Percentiles rank a stretch among this genome's conserved stretches.
Conservation (phyloP, 2,329 filamentous ascomycete genomes). For the Fonsecaea nubica region DNA sequence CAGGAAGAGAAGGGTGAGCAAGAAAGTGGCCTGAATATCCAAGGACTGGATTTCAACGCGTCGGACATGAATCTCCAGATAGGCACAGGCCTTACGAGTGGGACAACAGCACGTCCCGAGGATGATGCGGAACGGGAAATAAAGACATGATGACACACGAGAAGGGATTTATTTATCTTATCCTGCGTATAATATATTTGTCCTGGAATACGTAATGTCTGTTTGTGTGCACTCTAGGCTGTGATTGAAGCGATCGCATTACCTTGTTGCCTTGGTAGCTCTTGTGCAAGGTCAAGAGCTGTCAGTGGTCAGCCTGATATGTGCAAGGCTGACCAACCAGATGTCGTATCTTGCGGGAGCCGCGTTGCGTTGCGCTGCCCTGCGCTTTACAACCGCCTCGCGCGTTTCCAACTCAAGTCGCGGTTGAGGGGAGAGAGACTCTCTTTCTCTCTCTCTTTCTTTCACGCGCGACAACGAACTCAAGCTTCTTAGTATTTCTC, state of each 20-base stretch:
- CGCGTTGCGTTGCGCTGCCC: too few species aligned
- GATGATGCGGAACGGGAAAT: constrained; percentile 18
- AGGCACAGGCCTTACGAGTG: constrained; percentile 9
- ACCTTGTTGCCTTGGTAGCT: too few species aligned
- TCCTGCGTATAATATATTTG: constrained; percentile 19
- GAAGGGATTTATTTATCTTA: constrained; percentile 1
- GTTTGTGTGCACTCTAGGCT: not conserved
- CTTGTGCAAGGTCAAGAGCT: not conserved
- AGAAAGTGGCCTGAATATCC: constrained; percentile 36
- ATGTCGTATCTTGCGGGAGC: not conserved
- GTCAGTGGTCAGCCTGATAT: not conserved
- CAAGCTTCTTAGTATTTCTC: not conserved
- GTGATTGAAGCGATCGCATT: not conserved
- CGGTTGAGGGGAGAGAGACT: not conserved
- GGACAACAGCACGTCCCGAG: constrained; percentile 7
- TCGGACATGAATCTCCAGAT: constrained; percentile 32
- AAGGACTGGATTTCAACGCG: constrained; percentile 33
- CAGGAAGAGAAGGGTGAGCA: constrained; percentile 24
- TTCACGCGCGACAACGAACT: not conserved
- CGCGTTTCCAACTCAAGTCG: not conserved
- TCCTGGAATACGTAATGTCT: constrained; percentile 15
- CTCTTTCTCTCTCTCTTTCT: too few species aligned
- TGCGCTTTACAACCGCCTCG: not conserved
- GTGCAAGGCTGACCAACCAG: constrained; percentile 8
- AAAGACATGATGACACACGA: constrained; percentile 19